Percentiles rank a stretch among this genome's conserved stretches.
phyloP scores from a whole-genome alignment of 1,139 yeast genomes.

The Yamadazyma friedrichii region DNA sequence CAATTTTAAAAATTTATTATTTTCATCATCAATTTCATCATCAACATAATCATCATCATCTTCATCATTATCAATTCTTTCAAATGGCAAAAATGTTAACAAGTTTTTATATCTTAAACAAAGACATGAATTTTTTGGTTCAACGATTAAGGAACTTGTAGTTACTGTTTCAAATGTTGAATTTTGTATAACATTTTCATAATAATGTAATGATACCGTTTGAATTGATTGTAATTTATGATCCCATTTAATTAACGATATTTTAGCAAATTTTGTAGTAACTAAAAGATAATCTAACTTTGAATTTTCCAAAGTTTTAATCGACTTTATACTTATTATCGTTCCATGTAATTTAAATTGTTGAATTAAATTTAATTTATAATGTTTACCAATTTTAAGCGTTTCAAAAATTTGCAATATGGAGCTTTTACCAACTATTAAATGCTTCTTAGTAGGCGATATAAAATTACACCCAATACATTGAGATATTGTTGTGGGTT shows the following conservation, averaged over 20 bases:
- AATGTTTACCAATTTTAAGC: constrained; percentile 23
- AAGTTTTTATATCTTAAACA: constrained; percentile 69
- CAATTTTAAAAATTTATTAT: constrained; percentile 5
- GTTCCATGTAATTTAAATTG: constrained; percentile 75
- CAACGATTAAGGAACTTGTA: constrained; percentile 56
- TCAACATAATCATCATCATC: constrained; percentile 27
- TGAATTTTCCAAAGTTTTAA: constrained; percentile 52
- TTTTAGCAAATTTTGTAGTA: constrained; percentile 72
- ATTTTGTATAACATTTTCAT: constrained; percentile 65
- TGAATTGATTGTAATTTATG: constrained; percentile 46
- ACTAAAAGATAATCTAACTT: constrained; percentile 61
- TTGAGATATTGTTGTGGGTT: constrained; percentile 72
- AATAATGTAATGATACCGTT: constrained; percentile 82
- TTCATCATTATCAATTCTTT: constrained; percentile 43
- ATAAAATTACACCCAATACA: constrained; percentile 65
- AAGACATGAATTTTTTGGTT: constrained; percentile 61
- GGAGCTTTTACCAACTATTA: constrained; percentile 71
- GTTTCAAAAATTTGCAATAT: constrained; percentile 67
- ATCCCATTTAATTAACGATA: constrained; percentile 78
- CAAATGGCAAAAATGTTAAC: constrained; percentile 73
- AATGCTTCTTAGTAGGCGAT: constrained; percentile 45
- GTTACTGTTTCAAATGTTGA: constrained; percentile 47
- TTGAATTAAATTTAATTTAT: constrained; percentile 51
- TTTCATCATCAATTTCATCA: constrained; percentile 13
- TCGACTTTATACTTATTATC: constrained; percentile 55